Evolutionary conservation across 768 basidiomycete genomes (phyloP), one percentile per base, ranked within the genome.

Genomic region (Neoboletus brunneissimus): DNA sequence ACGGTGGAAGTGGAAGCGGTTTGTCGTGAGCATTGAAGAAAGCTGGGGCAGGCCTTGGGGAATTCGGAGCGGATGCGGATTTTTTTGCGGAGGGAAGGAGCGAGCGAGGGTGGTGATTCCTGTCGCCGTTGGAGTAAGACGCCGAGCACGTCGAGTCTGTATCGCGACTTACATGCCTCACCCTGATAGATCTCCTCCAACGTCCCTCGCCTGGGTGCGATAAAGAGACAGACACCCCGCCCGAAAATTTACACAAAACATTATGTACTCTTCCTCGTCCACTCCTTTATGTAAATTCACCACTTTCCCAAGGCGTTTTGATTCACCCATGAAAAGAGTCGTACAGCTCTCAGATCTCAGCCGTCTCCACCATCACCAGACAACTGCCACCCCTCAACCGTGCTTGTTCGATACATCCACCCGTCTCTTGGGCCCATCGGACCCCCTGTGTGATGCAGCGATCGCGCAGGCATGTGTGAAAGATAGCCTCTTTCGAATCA

Each of bases 1-100:
- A 72, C 16, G 71, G 67, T 9, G 77, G 77, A n/a, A 76, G 67
- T 10, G 77, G 77, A 25, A 79, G 70, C 1, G 75, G 73, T 53
- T 78, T 78, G 63, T 77, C 73, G 60, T 63, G 52, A 1, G 37
- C 51, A 56, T 54, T 12, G 13, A 66, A 38, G 34, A 57, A 65
- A 25, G 51, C 45, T 0, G 59, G 34, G 0, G 50, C 35, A 0
- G 61, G 60, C 25, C 37, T 59, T 15, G 67, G 68, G 1, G 68
- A 71, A 10, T 40, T 62, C 25, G 70, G 70, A 1, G 72, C 67
- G 31, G 67, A 72, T 0, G 59, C 65, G 13, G 69, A 59, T 55
- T 62, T 63, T 32, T 51, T 57, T n/a, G 54, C 51, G 6, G 60
- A 55, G 44, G 75, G 65, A 6, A 59, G 50, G 45, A 70, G 71